phyloP scores from a whole-genome alignment of 129 eudicot genomes.

The Flaveria robusta region DNA sequence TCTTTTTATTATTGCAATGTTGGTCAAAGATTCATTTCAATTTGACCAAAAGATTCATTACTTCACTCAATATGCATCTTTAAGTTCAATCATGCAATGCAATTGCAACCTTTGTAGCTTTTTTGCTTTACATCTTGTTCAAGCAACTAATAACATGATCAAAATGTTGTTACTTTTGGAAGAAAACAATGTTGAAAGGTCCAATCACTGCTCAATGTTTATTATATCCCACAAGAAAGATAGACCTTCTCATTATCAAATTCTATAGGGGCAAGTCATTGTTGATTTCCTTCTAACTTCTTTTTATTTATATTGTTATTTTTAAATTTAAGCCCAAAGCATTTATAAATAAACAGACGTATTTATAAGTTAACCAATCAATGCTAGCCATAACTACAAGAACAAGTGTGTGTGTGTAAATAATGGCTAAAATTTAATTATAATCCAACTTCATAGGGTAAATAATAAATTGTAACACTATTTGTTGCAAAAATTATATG shows the following conservation, averaged over 20 bases:
- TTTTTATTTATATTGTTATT: background rate
- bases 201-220: slow-evolving; percentile 31
- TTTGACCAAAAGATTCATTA: slow-evolving; percentile 41
- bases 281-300: background rate
- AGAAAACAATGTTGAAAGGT: slow-evolving; percentile 31
- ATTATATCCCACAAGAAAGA: slow-evolving; percentile 30
- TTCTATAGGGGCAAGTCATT: slow-evolving; percentile 25
- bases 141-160: slow-evolving; percentile 33
- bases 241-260: slow-evolving; percentile 22
- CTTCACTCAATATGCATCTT: slow-evolving; percentile 31
- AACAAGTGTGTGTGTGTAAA: too few relatives aligned
- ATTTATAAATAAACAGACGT: background rate
- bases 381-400: slow-evolving; percentile 4
- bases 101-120: slow-evolving; percentile 32
- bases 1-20: slow-evolving; percentile 31
- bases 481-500: background rate
- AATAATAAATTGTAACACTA: background rate
- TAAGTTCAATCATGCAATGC: slow-evolving; percentile 34
- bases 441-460: background rate
- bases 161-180: slow-evolving; percentile 33
- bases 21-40: slow-evolving; percentile 37
- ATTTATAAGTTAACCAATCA: background rate
- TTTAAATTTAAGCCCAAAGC: slow-evolving; percentile 2
- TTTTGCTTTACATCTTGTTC: slow-evolving; percentile 37
- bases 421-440: background rate